These are phyloP conservation scores for Euclidium syriacum DNA, from an alignment of 345 rosid species.

Conservation along the genomic window DNA sequence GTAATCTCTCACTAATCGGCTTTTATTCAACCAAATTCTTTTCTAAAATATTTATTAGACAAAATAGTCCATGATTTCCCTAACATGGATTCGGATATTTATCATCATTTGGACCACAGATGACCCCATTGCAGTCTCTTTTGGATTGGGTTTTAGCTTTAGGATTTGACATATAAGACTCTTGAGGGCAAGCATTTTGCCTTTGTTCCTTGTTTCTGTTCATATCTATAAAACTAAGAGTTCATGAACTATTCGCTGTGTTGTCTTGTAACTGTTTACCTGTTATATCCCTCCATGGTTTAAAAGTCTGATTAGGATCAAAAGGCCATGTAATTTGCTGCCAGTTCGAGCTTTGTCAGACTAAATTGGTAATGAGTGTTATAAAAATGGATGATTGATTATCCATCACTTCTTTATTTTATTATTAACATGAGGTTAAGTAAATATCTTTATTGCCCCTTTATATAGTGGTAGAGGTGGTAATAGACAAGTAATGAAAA, in stretches of 20 bases:
- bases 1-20: slow-evolving; percentile 17
- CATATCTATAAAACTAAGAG: slow-evolving; percentile 8
- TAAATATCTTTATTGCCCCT: no score
- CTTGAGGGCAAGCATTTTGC: slow-evolving; percentile 17
- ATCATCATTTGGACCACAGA: slow-evolving; percentile 20
- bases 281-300: no score
- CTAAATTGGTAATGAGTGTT: no score
- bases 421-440: no score
- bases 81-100: slow-evolving; percentile 20
- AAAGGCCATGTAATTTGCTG: no score
- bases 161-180: slow-evolving; percentile 13
- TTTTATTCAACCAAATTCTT: slow-evolving; percentile 20
- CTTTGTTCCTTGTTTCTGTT: slow-evolving; percentile 14
- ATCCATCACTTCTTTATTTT: no score
- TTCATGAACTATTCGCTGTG: not conserved
- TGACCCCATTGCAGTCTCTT: slow-evolving; percentile 10
- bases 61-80: slow-evolving; percentile 22
- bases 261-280: not conserved
- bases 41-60: slow-evolving; percentile 12
- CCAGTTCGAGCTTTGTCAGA: no score
- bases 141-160: slow-evolving; percentile 6
- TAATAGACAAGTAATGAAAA: no score
- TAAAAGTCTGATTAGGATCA: no score
- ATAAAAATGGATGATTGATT: no score
- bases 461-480: no score